phyloP scores from a whole-genome alignment of 1,284 basidiomycete genomes.

The Boletus subluridellus region DNA sequence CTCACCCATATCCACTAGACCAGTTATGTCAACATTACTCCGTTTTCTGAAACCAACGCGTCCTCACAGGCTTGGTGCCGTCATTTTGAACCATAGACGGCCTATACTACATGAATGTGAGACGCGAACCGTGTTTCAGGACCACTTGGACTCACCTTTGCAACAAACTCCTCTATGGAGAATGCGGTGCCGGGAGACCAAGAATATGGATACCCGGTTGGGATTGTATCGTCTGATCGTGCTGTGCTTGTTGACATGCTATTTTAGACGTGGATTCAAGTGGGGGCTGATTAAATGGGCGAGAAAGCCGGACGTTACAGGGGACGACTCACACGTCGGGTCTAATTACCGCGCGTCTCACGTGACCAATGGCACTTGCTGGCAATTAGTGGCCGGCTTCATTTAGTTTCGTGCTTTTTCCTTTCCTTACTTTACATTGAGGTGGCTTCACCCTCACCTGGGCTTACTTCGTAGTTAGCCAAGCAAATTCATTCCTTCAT shows the following conservation, averaged over 20 bases:
- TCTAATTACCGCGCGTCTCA: background rate
- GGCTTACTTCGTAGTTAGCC: too few relatives aligned
- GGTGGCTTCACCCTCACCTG: too few relatives aligned
- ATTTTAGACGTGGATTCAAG: background rate
- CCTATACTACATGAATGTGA: conserved; percentile 46
- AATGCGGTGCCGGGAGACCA: conserved; percentile 25
- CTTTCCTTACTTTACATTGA: background rate
- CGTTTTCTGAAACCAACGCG: background rate
- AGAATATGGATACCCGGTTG: conserved; percentile 18
- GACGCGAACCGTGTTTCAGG: background rate
- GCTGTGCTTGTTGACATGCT: conserved; percentile 15
- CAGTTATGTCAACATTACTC: background rate
- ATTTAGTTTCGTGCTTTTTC: too few relatives aligned
- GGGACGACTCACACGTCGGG: background rate
- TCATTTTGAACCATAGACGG: conserved; percentile 75
- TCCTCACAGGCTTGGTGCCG: conserved; percentile 63
- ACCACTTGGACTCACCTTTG: conserved; percentile 19
- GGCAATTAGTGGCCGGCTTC: too few relatives aligned
- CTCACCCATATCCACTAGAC: conserved; percentile 66
- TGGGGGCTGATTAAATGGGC: background rate
- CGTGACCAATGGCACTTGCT: background rate
- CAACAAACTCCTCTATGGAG: conserved; percentile 23
- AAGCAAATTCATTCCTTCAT: too few relatives aligned
- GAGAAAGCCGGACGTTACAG: background rate
- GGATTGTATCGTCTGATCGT: conserved; percentile 16